Evolutionary conservation across 495 filamentous ascomycete genomes (phyloP).

Genomic region (Aspergillus baeticus): DNA sequence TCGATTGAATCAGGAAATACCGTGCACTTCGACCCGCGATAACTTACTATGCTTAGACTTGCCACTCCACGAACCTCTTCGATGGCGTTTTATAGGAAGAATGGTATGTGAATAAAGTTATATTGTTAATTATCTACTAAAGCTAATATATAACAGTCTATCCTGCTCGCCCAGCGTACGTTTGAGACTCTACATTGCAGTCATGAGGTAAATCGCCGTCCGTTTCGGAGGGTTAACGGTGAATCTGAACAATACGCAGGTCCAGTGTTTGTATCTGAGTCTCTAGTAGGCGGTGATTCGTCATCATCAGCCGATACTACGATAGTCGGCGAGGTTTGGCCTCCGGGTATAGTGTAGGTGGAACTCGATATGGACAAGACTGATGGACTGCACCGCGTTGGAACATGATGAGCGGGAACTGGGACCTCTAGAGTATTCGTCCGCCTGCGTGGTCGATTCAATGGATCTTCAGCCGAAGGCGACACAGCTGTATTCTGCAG

Average conservation of each 20-base stretch:
- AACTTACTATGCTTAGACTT: too few relatives aligned
- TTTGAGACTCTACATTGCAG: too few relatives aligned
- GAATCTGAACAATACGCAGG: not conserved
- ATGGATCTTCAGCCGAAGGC: not conserved
- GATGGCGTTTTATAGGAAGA: too few relatives aligned
- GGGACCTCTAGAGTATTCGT: constrained; percentile 2
- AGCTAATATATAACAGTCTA: not conserved
- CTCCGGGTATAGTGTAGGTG: not conserved
- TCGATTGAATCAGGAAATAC: too few relatives aligned
- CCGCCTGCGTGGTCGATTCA: not conserved
- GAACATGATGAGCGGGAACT: not conserved
- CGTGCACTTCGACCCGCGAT: too few relatives aligned
- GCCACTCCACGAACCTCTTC: too few relatives aligned
- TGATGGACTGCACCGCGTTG: not conserved
- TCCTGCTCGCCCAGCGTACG: not conserved
- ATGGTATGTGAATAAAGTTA: too few relatives aligned
- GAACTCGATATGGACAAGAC: not conserved
- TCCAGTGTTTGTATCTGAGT: not conserved
- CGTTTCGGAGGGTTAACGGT: not conserved
- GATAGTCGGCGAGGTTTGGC: not conserved
- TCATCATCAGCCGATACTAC: not conserved
- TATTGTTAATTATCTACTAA: too few relatives aligned
- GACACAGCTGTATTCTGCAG: not conserved
- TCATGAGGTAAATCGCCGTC: not conserved
- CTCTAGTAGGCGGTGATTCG: not conserved